phyloP scores from a whole-genome alignment of 805 yeast species.

The Candida pini region DNA sequence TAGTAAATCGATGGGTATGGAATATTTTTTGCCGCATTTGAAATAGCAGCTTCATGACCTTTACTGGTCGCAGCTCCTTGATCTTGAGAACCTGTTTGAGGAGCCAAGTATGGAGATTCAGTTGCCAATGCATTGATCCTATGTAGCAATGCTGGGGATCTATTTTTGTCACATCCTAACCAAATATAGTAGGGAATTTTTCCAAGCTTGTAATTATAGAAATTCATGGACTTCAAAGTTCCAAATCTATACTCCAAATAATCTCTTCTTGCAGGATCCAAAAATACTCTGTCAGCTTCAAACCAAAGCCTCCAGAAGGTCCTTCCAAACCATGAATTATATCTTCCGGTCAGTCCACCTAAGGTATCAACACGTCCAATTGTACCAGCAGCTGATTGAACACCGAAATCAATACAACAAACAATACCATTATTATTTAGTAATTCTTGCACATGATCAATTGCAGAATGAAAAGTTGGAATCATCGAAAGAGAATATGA shows the following conservation, averaged over 20 bases:
- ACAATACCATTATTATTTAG: constrained; percentile 56
- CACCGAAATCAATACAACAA: constrained; percentile 76
- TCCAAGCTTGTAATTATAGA: constrained; percentile 60
- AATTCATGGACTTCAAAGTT: constrained; percentile 67
- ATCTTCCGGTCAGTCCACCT: constrained; percentile 69
- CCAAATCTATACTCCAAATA: constrained; percentile 80
- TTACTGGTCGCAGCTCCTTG: constrained; percentile 43
- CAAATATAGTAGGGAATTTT: constrained; percentile 78
- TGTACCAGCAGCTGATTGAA: constrained; percentile 58
- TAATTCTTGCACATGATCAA: constrained; percentile 56
- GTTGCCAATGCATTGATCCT: constrained; percentile 68
- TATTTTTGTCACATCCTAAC: constrained; percentile 67
- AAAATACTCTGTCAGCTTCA: constrained; percentile 73
- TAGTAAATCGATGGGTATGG: constrained; percentile 81
- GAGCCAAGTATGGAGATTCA: constrained; percentile 77
- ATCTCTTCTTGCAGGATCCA: constrained; percentile 77
- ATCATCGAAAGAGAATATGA: constrained; percentile 83
- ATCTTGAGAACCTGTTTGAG: constrained; percentile 30
- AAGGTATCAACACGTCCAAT: constrained; percentile 67
- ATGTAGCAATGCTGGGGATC: constrained; percentile 42
- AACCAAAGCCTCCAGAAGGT: constrained; percentile 88
- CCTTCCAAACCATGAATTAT: constrained; percentile 70
- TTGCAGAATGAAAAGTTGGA: constrained; percentile 73
- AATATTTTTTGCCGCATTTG: constrained; percentile 53
- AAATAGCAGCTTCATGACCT: constrained; percentile 73